Evolutionary conservation across 768 basidiomycete species (phyloP), one percentile per base, ranked within the genome.

Genomic region (Suillus fuscotomentosus): DNA sequence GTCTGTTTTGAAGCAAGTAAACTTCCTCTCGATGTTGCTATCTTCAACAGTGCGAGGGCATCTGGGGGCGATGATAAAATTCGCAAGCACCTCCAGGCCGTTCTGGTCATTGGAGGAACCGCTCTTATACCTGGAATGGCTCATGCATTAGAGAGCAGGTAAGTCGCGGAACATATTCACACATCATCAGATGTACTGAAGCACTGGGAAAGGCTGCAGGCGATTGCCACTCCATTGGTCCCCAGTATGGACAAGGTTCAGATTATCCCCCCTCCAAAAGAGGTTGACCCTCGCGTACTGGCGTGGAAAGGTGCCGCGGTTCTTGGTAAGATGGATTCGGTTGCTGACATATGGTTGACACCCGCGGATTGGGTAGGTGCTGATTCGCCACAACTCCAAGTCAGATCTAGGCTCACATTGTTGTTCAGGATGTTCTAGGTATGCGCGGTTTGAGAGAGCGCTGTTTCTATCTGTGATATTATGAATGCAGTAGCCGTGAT

Each of bases 221-320:
- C 91, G 0, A 94, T 94, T 62, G 91, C 91, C 11, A 92, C 90
- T 10, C 91, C 92, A 6, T 76, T 96, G 48, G 89, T 93, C 17
- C 84, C 85, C 17, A 89, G 88, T 71, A 93, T 95, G 87, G 90
- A 92, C 72, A 92, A 91, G 70, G 91, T 97, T 8, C 88, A 90
- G 68, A 92, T 97, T 64, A 91, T 99, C 54, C 93, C 95, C n/a
- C 91, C 95, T 2, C 95, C 96, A 1, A 91, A 95, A 73, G 94
- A 95, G 65, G 86, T 98, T 51, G 95, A 99, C 76, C 94, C 94
- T 6, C 85, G 88, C 31, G 88, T 94, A 43, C 84, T 99, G 39
- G 88, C 88, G 17, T 99, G 97, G 97, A 98, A 98, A 75, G 97
- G 97, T 11, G 94, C 90, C 7, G 86, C 90, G 9, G 94, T 96